Evolutionary conservation across 139 green algal species (phyloP).

Genomic region (Picochlorum sp.): DNA sequence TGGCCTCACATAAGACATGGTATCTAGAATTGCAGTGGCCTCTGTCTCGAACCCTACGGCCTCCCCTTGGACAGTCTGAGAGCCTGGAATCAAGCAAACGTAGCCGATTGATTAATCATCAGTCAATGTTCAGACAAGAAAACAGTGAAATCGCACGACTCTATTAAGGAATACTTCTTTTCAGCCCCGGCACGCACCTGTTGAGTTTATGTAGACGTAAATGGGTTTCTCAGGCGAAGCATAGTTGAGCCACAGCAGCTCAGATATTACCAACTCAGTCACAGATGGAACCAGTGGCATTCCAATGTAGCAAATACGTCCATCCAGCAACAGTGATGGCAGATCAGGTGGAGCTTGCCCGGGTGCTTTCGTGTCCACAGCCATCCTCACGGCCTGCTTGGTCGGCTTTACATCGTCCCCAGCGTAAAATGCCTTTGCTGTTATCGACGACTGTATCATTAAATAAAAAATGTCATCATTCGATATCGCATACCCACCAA

Average conservation of each 20-base stretch:
- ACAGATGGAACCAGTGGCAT: slow-evolving; percentile 84
- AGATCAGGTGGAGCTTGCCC: slow-evolving; percentile 67
- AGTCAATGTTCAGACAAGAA: neutral
- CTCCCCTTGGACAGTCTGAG: slow-evolving; percentile 29
- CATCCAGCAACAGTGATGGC: slow-evolving; percentile 76
- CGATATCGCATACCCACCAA: neutral
- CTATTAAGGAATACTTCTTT: neutral
- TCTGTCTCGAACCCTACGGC: slow-evolving; percentile 81
- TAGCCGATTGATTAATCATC: no score
- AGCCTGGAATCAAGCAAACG: slow-evolving; percentile 18
- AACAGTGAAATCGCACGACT: neutral
- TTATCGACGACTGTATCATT: slow-evolving; percentile 19
- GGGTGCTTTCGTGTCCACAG: slow-evolving; percentile 25
- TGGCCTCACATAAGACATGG: slow-evolving; percentile 65
- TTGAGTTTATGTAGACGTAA: slow-evolving; percentile 87
- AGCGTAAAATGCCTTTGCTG: slow-evolving; percentile 37
- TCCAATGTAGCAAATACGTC: slow-evolving; percentile 76
- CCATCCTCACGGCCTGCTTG: slow-evolving; percentile 12
- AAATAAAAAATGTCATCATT: neutral
- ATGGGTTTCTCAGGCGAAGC: slow-evolving; percentile 59
- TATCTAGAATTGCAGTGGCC: slow-evolving; percentile 77
- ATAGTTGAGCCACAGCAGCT: slow-evolving; percentile 81
- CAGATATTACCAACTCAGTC: slow-evolving; percentile 74
- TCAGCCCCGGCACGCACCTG: slow-evolving; percentile 21
- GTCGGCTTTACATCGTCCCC: slow-evolving; percentile 23